Evolutionary conservation across 2,329 filamentous ascomycete species (phyloP).

Genomic region (Ceratocystis huliohia): DNA sequence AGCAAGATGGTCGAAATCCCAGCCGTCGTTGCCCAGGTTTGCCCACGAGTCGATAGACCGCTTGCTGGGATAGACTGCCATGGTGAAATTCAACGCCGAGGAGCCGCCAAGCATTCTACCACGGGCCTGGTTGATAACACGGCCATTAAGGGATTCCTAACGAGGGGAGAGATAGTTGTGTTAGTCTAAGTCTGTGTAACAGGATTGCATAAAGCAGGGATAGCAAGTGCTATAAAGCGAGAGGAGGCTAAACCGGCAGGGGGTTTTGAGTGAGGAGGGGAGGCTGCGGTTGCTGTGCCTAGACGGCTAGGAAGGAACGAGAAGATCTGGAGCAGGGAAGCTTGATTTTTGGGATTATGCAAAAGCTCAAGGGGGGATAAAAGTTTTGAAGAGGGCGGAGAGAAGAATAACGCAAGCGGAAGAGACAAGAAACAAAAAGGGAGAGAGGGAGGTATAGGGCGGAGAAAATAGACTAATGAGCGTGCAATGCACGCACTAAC

Average conservation of each 20-base stretch:
- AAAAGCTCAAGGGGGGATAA: not conserved
- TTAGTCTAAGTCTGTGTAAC: slow-evolving; percentile 9
- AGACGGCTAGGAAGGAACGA: not conserved
- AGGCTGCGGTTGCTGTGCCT: not conserved
- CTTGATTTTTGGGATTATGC: not conserved
- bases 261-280: not conserved
- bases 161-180: not conserved
- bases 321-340: not conserved
- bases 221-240: not conserved
- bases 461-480: not conserved
- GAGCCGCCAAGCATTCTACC: slow-evolving; percentile 48
- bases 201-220: not conserved
- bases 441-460: slow-evolving; percentile 3
- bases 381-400: not conserved
- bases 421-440: slow-evolving; percentile 5
- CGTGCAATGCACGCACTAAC: too few species aligned
- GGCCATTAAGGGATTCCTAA: slow-evolving; percentile 21
- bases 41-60: slow-evolving; percentile 23
- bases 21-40: slow-evolving; percentile 25
- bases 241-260: not conserved
- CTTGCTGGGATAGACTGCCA: slow-evolving; percentile 19
- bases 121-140: slow-evolving; percentile 29
- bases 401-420: not conserved
- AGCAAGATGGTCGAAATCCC: slow-evolving; percentile 25
- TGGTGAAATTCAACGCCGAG: slow-evolving; percentile 49